A percentile compares a stretch with the other conserved stretches of the same genome.
Evolutionary conservation across 768 basidiomycete genomes (phyloP).

Genomic region (Tylopilus cervinicoccineus): DNA sequence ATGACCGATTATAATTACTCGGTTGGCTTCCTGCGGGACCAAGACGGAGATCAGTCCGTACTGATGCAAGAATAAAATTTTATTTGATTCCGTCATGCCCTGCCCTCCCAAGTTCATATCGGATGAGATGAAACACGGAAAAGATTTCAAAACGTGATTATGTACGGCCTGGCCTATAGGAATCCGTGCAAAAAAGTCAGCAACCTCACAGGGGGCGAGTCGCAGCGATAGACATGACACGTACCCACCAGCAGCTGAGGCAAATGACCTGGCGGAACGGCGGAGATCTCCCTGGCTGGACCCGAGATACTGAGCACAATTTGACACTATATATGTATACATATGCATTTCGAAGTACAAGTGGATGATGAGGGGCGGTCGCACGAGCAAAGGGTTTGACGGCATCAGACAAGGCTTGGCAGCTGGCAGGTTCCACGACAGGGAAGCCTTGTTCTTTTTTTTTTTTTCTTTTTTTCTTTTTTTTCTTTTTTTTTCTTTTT

Average conservation of each 20-base stretch:
- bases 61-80: neutral
- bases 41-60: conserved; percentile 9
- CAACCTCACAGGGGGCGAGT: conserved; percentile 1
- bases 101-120: neutral
- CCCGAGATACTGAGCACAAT: too few relatives aligned
- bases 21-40: neutral
- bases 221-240: neutral
- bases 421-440: conserved; percentile 1
- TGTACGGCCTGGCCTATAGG: neutral
- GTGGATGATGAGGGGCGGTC: neutral
- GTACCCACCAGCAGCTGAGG: neutral
- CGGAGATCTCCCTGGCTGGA: conserved; percentile 1
- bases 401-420: conserved; percentile 1
- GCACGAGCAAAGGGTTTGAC: conserved; percentile 1
- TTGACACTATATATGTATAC: neutral
- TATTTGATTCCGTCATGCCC: neutral
- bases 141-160: neutral
- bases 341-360: neutral
- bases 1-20: conserved; percentile 2
- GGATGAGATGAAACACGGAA: neutral
- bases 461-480: neutral
- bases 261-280: neutral
- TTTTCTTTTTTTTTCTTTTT: too few relatives aligned
- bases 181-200: conserved; percentile 1
- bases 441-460: neutral